These are phyloP conservation scores for Cucumis hystrix DNA, from an alignment of 306 rosid genomes.

Conservation along the genomic window DNA sequence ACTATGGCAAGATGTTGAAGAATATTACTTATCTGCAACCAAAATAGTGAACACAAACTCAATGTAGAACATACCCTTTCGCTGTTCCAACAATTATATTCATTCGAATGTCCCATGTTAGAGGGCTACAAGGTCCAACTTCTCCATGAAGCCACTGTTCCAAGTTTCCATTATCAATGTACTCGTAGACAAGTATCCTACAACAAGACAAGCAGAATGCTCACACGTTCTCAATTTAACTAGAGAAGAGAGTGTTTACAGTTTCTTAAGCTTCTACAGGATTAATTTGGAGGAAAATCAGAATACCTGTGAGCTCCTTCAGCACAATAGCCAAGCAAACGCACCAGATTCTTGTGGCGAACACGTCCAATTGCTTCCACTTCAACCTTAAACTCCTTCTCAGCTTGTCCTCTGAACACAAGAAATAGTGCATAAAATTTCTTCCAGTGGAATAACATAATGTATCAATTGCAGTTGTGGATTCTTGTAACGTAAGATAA, in stretches of 20 bases:
- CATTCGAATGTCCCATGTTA: conserved; percentile 48
- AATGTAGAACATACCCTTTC: conserved; percentile 29
- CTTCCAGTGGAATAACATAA: background rate
- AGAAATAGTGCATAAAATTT: background rate
- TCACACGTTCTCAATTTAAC: background rate
- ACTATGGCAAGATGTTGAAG: background rate
- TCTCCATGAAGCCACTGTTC: conserved; percentile 63
- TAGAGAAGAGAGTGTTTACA: background rate
- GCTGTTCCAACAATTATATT: conserved; percentile 44
- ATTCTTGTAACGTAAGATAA: background rate
- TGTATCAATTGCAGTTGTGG: background rate
- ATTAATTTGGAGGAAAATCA: background rate
- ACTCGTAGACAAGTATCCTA: conserved; percentile 57
- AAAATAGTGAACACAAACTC: background rate
- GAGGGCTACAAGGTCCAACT: conserved; percentile 41
- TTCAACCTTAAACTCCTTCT: conserved; percentile 56
- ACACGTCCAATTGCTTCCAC: conserved; percentile 65
- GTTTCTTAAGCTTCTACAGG: background rate
- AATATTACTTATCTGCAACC: background rate
- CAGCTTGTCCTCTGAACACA: conserved; percentile 47
- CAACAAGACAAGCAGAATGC: conserved; percentile 3
- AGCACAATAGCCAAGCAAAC: conserved; percentile 53
- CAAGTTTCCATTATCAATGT: conserved; percentile 47
- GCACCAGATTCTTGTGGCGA: conserved; percentile 53
- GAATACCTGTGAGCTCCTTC: conserved; percentile 52